These are phyloP conservation scores for Phytophthora cryptogea DNA, from an alignment of 352 stramenopile genomes.

Conservation along the genomic window DNA sequence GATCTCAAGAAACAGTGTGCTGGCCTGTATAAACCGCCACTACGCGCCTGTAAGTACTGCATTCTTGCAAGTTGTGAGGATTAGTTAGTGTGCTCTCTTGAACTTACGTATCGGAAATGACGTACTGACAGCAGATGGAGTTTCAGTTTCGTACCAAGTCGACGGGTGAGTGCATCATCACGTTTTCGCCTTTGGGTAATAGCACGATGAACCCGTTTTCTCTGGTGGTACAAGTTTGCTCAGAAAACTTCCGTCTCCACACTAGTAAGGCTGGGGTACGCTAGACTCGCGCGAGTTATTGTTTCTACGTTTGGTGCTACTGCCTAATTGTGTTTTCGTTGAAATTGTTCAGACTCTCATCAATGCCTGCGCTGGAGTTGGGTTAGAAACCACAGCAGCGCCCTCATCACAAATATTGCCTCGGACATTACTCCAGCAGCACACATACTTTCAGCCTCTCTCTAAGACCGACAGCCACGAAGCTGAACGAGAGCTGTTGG, in stretches of 20 bases:
- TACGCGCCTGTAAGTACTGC: conserved; percentile 20
- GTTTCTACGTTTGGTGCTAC: background rate
- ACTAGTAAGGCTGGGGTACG: conserved; percentile 22
- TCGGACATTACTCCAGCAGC: conserved; percentile 18
- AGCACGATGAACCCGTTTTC: background rate
- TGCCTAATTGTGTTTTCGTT: background rate
- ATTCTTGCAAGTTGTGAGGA: background rate
- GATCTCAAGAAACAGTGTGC: background rate
- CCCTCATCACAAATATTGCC: conserved; percentile 1
- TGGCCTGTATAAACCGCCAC: conserved; percentile 10
- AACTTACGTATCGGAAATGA: background rate
- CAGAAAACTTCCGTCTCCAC: conserved; percentile 20
- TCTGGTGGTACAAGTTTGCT: conserved; percentile 10
- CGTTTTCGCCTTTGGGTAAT: conserved; percentile 2
- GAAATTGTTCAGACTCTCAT: conserved; percentile 8
- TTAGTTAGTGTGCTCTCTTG: background rate
- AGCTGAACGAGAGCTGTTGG: conserved; percentile 15
- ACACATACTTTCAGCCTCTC: conserved; percentile 24
- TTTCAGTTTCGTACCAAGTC: conserved; percentile 17
- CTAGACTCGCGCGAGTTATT: background rate
- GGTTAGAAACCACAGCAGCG: too few species aligned
- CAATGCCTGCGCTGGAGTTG: conserved; percentile 1
- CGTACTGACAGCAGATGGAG: conserved; percentile 13
- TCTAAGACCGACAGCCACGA: conserved; percentile 20
- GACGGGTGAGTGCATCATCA: conserved; percentile 7